phyloP scores from a whole-genome alignment of 2,329 filamentous ascomycete species.

The Lachnellula cervina region DNA sequence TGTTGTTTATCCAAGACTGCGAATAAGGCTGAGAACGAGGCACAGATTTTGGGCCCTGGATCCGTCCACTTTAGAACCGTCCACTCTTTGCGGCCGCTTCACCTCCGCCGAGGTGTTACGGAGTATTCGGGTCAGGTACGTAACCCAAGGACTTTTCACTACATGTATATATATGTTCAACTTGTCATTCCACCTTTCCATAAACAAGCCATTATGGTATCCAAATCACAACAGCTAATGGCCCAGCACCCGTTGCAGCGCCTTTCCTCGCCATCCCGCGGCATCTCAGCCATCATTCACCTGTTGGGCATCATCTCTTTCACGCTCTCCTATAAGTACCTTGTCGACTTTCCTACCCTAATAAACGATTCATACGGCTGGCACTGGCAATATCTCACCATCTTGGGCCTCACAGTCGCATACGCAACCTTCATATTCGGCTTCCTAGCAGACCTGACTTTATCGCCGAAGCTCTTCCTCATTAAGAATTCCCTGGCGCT shows the following conservation, averaged over 20 bases:
- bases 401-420: slow-evolving; percentile 61
- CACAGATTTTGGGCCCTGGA: background rate
- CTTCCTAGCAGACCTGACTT: slow-evolving; percentile 59
- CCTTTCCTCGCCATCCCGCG: slow-evolving; percentile 59
- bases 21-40: slow-evolving; percentile 8
- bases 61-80: background rate
- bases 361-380: slow-evolving; percentile 56
- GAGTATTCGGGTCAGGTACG: background rate
- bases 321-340: slow-evolving; percentile 47
- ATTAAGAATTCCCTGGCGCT: slow-evolving; percentile 65
- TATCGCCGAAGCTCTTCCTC: slow-evolving; percentile 53
- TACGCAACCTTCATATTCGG: slow-evolving; percentile 57
- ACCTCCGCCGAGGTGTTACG: background rate
- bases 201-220: slow-evolving; percentile 8
- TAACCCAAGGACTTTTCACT: background rate
- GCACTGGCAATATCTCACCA: slow-evolving; percentile 57
- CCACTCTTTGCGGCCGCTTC: too few relatives aligned
- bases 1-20: background rate
- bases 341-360: slow-evolving; percentile 44
- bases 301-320: slow-evolving; percentile 49
- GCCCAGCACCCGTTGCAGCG: slow-evolving; percentile 59
- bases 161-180: background rate
- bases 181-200: background rate
- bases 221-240: slow-evolving; percentile 32
- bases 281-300: slow-evolving; percentile 59